Conservation (phyloP, 805 yeast species). For the Yamadazyma olivae region DNA sequence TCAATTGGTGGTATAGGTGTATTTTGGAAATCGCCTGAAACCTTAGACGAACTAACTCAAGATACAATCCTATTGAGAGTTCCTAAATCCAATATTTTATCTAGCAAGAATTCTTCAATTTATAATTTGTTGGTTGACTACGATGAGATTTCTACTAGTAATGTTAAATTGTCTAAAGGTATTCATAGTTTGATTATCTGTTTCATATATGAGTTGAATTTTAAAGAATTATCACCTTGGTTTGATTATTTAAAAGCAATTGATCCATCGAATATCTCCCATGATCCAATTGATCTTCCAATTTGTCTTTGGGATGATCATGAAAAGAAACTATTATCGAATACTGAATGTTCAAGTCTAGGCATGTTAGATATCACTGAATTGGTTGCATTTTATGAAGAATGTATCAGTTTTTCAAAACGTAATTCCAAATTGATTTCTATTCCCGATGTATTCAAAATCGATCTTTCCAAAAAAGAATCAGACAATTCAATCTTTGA, state of each 20-base stretch:
- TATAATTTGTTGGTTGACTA: conserved; percentile 66
- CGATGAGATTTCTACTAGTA: conserved; percentile 12
- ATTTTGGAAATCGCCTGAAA: conserved; percentile 40
- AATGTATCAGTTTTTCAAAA: conserved; percentile 42
- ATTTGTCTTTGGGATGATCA: conserved; percentile 62
- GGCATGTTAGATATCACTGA: conserved; percentile 56
- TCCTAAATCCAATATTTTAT: conserved; percentile 58
- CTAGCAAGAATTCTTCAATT: conserved; percentile 57
- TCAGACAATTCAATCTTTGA: conserved; percentile 15
- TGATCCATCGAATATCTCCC: conserved; percentile 20
- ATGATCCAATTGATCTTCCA: conserved; percentile 38
- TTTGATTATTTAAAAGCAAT: conserved; percentile 57
- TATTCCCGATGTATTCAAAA: conserved; percentile 35
- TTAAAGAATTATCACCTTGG: conserved; percentile 79
- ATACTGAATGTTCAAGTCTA: conserved; percentile 60
- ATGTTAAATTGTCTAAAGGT: conserved; percentile 45
- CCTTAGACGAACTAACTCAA: conserved; percentile 17
- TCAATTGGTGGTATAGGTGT: conserved; percentile 71
- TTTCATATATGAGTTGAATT: conserved; percentile 65
- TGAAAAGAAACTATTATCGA: conserved; percentile 46
- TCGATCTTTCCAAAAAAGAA: conserved; percentile 16
- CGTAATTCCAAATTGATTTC: conserved; percentile 21
- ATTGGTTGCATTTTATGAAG: conserved; percentile 35
- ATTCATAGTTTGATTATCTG: conserved; percentile 65
- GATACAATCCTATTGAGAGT: conserved; percentile 46